Conservation (phyloP, 208 protist species). For the Naegleria lovaniensis region DNA sequence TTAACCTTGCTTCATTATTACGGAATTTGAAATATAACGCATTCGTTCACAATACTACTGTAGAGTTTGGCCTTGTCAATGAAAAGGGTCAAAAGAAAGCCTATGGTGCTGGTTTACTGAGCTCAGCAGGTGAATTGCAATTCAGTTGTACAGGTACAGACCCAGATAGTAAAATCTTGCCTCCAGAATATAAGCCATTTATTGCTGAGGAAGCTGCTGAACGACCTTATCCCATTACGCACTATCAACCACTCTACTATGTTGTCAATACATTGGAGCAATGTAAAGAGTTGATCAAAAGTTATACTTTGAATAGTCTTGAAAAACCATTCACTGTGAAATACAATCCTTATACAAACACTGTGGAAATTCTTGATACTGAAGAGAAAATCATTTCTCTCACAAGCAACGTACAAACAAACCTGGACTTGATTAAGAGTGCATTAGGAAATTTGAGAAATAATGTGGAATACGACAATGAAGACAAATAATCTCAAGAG, state of each 20-base stretch:
- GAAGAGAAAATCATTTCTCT: not conserved
- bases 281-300: slow-evolving; percentile 70
- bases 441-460: not conserved
- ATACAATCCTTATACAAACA: not conserved
- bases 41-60: not conserved
- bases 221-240: slow-evolving; percentile 79
- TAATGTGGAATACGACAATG: not conserved
- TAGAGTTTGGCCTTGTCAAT: slow-evolving; percentile 91
- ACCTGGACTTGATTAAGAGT: not conserved
- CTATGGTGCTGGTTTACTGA: slow-evolving; percentile 89
- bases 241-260: slow-evolving; percentile 85
- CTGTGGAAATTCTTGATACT: not conserved
- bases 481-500: too few species aligned
- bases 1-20: too few species aligned
- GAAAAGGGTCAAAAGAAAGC: slow-evolving; percentile 71
- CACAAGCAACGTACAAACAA: not conserved
- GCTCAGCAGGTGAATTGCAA: slow-evolving; percentile 80
- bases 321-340: not conserved
- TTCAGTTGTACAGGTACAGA: slow-evolving; percentile 45
- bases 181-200: slow-evolving; percentile 40
- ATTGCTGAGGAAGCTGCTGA: slow-evolving; percentile 55
- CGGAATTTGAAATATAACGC: too few species aligned
- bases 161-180: not conserved
- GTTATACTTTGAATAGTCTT: slow-evolving; percentile 52
- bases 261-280: slow-evolving; percentile 79